Base-by-base conservation (phyloP, 495 filamentous ascomycete genomes). In the Aspergillus bridgeri region DNA sequence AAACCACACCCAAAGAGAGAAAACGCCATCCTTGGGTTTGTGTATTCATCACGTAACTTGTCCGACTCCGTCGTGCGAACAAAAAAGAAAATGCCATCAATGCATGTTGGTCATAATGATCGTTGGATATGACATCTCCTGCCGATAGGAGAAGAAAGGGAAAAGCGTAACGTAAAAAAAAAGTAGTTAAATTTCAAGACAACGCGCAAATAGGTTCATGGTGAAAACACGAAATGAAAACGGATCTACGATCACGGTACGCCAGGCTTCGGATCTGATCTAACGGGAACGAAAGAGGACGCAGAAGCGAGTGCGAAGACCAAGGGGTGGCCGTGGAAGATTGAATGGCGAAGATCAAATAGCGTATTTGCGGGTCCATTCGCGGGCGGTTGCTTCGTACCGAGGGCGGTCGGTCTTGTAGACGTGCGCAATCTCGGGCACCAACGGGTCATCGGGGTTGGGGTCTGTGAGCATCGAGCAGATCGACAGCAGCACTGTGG, bases 401-500 rank as follows among this genome's bases (percentile, higher is more conserved):
- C 91, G 83, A 56, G 88, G 83, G 53, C 90, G 89, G 73, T 98
- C 95, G 53, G 94, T 97, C 89, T 98, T 98, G 88, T 98, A 98
- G 67, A 98, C 94, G 67, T 98, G 94, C 25, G 94, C 94, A 65
- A 98, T 98, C 79, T 98, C 94, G 53, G 94, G 94, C 50, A 98
- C 94, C 57, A 98, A 86, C 59, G 94, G 94, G 75, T 98, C 94
- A 70, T 98, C 94, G 47, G 94, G 94, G 83, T 98, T 98, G 62
- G 94, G 94, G 77, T 98, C 94, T 66, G 95, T 98, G 68, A 98
- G 85, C 95, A 98, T 98, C 42, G 94, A 98, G 83, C 94, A 98
- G 80, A 98, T 98, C 23, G 95, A 98, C 56, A 98, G 88, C 47
- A 98, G 82, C 48, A 98, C 94, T 97, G 57, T 4, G 51, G 15